Evolutionary conservation across 2,329 filamentous ascomycete genomes (phyloP).

Genomic region (Davidsoniella neocaledoniae): DNA sequence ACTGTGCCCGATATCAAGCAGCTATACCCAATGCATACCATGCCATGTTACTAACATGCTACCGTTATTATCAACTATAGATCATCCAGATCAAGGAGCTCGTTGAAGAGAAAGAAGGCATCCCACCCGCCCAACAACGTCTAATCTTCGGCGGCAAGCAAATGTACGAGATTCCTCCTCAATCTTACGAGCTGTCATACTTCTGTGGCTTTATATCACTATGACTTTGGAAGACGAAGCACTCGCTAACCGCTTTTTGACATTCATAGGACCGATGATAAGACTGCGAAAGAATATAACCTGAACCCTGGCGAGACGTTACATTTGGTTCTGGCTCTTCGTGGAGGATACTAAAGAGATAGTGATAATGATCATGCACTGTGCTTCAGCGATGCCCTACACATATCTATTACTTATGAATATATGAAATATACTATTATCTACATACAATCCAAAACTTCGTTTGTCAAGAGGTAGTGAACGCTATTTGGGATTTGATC

Average conservation of each 20-base stretch:
- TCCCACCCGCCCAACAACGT: conserved; percentile 89
- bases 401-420: background rate
- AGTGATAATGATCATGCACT: background rate
- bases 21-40: background rate
- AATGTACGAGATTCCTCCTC: conserved; percentile 46
- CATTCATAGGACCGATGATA: conserved; percentile 67
- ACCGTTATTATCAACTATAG: conserved; percentile 26
- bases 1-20: background rate
- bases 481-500: too few relatives aligned
- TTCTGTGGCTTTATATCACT: background rate
- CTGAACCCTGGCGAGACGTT: conserved; percentile 86
- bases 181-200: background rate
- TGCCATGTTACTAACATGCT: background rate
- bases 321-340: conserved; percentile 85
- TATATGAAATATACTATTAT: background rate
- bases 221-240: background rate
- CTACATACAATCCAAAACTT: background rate
- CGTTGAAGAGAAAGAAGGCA: conserved; percentile 97
- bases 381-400: background rate
- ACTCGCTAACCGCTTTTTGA: background rate
- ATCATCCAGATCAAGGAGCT: conserved; percentile 96
- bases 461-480: too few relatives aligned
- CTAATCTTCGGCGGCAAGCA: conserved; percentile 96
- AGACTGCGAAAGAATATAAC: conserved; percentile 76
- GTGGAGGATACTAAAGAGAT: conserved; percentile 45